Evolutionary conservation across 1,284 basidiomycete species (phyloP).

Genomic region (Puccinia hordei): DNA sequence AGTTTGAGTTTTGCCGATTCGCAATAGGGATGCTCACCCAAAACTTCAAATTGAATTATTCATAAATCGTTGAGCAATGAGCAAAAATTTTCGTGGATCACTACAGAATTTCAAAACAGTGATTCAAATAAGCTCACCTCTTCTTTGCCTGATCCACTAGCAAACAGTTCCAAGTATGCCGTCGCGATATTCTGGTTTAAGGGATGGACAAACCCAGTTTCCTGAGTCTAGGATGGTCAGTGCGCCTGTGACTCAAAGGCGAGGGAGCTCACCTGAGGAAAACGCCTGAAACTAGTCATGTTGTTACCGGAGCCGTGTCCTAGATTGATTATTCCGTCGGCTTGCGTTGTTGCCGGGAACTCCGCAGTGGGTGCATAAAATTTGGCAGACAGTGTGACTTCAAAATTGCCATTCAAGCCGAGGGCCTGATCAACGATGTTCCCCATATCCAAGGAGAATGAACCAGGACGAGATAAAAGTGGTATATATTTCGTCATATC

Average conservation of each 20-base stretch:
- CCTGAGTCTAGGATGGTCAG: not conserved
- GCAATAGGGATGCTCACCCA: constrained; percentile 26
- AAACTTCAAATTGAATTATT: constrained; percentile 17
- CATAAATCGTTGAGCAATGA: not conserved
- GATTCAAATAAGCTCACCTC: constrained; percentile 20
- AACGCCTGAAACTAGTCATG: constrained; percentile 1
- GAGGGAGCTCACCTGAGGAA: constrained; percentile 21
- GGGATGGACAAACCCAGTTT: not conserved
- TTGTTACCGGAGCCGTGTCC: constrained; percentile 20
- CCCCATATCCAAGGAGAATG: constrained; percentile 23
- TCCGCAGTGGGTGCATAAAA: constrained; percentile 32
- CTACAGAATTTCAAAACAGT: not conserved
- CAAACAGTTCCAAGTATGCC: constrained; percentile 36
- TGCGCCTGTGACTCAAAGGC: not conserved
- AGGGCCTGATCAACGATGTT: constrained; percentile 19
- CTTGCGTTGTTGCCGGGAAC: constrained; percentile 13
- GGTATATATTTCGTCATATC: constrained; percentile 48
- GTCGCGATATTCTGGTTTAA: constrained; percentile 28
- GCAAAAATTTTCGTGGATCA: too few species aligned
- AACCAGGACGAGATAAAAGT: constrained; percentile 7
- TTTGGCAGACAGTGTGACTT: constrained; percentile 40
- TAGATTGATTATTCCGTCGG: constrained; percentile 16
- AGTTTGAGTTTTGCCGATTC: not conserved
- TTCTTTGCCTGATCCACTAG: constrained; percentile 38
- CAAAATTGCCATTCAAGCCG: constrained; percentile 7